These are phyloP conservation scores for Adansonia grandidieri DNA, from an alignment of 441 rosid species.

Conservation along the genomic window DNA sequence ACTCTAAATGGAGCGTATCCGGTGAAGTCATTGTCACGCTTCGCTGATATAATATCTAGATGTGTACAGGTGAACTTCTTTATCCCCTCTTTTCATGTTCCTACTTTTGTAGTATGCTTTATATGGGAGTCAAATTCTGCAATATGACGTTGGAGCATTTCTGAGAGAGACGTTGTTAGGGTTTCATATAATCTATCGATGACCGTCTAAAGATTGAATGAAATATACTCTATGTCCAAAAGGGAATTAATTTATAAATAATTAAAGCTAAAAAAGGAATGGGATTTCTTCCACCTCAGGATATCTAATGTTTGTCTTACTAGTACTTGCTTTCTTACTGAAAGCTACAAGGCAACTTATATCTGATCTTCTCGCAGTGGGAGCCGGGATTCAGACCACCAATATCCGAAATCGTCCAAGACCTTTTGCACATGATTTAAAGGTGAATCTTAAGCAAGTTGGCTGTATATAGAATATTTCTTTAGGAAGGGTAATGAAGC, in stretches of 20 bases:
- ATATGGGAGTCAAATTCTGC: not conserved
- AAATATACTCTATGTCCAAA: not conserved
- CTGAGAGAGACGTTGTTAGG: not conserved
- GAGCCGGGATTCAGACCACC: constrained; percentile 91
- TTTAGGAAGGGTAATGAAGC: not conserved
- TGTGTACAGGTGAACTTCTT: constrained; percentile 67
- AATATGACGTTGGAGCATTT: not conserved
- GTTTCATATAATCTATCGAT: not conserved
- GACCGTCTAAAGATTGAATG: not conserved
- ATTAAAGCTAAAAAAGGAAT: not conserved
- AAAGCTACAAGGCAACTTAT: not conserved
- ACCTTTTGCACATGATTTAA: constrained; percentile 70
- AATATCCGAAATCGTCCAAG: constrained; percentile 84
- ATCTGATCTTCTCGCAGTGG: constrained; percentile 45
- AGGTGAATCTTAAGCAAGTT: constrained; percentile 12
- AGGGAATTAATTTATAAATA: not conserved
- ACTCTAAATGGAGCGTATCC: constrained; percentile 67
- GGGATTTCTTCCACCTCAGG: not conserved
- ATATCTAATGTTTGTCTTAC: not conserved
- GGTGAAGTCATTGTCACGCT: constrained; percentile 80
- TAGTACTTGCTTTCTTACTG: not conserved
- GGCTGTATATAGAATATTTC: not conserved
- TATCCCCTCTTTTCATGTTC: constrained; percentile 6
- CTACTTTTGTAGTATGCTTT: not conserved
- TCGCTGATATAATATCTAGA: constrained; percentile 87